phyloP scores from a whole-genome alignment of 495 filamentous ascomycete species.

The Clavariopsis aquatica region DNA sequence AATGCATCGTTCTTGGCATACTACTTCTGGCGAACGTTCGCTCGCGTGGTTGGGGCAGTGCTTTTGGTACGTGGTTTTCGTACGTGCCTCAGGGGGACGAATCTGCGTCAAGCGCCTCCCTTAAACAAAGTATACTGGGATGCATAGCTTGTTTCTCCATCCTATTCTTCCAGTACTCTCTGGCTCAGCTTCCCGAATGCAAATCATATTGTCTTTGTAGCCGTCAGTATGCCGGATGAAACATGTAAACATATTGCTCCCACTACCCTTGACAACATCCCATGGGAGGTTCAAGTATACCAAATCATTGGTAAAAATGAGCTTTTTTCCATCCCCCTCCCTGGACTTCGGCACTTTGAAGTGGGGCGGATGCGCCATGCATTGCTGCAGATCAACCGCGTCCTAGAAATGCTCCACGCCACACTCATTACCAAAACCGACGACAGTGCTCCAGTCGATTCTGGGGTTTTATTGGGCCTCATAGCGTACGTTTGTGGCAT shows the following conservation, averaged over 20 bases:
- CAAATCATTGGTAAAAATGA: background rate
- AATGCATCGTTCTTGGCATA: no score
- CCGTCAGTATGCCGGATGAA: background rate
- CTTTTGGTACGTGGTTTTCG: no score
- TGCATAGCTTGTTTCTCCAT: background rate
- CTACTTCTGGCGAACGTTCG: no score
- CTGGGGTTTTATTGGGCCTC: background rate
- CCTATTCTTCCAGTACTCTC: background rate
- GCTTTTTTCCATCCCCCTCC: background rate
- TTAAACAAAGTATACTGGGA: no score
- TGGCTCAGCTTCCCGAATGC: no score
- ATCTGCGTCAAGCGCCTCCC: no score
- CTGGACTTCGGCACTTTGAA: background rate
- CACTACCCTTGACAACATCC: background rate
- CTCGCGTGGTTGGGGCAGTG: no score
- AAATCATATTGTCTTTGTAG: background rate
- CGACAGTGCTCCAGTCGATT: background rate
- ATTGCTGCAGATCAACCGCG: background rate
- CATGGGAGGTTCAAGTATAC: background rate
- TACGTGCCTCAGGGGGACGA: no score
- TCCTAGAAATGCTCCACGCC: background rate
- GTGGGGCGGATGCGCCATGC: background rate
- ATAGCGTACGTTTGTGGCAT: background rate
- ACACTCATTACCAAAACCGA: background rate
- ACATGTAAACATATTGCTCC: background rate